Percentiles rank a stretch among this genome's conserved stretches.
Conservation (phyloP, 1,284 basidiomycete species). For the Kalmanozyma brasiliensis region DNA sequence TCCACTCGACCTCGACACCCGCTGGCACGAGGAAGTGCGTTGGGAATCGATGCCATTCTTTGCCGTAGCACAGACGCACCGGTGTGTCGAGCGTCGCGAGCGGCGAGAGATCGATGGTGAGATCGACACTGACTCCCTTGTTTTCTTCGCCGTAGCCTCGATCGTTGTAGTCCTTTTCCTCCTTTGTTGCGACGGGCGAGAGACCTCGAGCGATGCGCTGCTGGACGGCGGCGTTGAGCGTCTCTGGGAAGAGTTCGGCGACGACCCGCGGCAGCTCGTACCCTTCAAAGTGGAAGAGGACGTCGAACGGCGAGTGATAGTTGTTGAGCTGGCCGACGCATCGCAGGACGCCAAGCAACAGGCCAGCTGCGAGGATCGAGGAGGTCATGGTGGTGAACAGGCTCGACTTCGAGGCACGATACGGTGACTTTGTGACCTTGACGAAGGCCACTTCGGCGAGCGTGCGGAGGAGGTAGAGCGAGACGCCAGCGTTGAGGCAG, state of each 20-base stretch:
- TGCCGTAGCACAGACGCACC: constrained; percentile 79
- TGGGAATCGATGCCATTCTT: constrained; percentile 97
- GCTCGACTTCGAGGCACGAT: constrained; percentile 46
- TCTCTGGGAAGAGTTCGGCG: constrained; percentile 24
- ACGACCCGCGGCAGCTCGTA: constrained; percentile 80
- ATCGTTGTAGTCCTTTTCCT: constrained; percentile 47
- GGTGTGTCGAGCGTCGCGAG: constrained; percentile 31
- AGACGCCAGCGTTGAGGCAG: constrained; percentile 90
- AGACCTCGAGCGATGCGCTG: constrained; percentile 35
- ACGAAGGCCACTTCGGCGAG: constrained; percentile 50
- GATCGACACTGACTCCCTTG: constrained; percentile 28
- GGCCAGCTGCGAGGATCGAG: constrained; percentile 75
- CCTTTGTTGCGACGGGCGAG: constrained; percentile 26
- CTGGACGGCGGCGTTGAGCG: constrained; percentile 25
- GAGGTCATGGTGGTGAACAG: constrained; percentile 83
- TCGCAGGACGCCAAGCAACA: constrained; percentile 80
- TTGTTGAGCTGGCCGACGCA: constrained; percentile 84
- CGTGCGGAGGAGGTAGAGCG: constrained; percentile 73
- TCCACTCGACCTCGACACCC: constrained; percentile 82
- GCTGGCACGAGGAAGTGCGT: constrained; percentile 88
- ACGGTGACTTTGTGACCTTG: constrained; percentile 53
- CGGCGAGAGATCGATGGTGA: constrained; percentile 24
- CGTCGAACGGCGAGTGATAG: constrained; percentile 87
- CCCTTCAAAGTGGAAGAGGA: constrained; percentile 79
- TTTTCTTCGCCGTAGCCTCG: constrained; percentile 31